Conservation (phyloP, 2,329 filamentous ascomycete genomes). For the Neofusicoccum sp. region DNA sequence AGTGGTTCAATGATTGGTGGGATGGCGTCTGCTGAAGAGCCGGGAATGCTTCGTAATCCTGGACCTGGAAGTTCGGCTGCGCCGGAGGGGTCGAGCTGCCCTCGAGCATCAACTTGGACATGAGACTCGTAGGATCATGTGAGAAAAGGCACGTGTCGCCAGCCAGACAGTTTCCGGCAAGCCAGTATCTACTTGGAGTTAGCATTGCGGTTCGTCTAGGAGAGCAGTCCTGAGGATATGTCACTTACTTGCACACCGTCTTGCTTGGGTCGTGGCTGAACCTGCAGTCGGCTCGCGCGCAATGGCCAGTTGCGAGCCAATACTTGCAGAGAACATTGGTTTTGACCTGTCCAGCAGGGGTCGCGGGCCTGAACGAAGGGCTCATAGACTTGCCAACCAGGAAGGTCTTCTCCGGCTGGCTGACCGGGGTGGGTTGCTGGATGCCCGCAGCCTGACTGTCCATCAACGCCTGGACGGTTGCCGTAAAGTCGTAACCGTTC, state of each 20-base stretch:
- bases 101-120: conserved; percentile 76
- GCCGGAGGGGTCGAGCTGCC: conserved; percentile 64
- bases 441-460: conserved; percentile 56
- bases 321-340: conserved; percentile 95
- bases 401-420: conserved; percentile 61
- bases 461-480: conserved; percentile 87
- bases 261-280: conserved; percentile 96
- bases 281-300: conserved; percentile 89
- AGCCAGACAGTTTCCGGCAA: conserved; percentile 91
- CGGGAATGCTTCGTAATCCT: conserved; percentile 84
- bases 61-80: conserved; percentile 70
- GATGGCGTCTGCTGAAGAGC: conserved; percentile 57
- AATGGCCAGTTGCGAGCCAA: conserved; percentile 92
- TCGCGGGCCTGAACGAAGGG: conserved; percentile 67
- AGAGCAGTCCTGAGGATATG: background rate
- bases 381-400: conserved; percentile 89
- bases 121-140: conserved; percentile 84
- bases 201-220: background rate
- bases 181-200: conserved; percentile 71
- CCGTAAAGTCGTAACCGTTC: conserved; percentile 90
- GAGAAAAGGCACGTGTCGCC: conserved; percentile 95
- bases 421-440: conserved; percentile 46
- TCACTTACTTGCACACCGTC: conserved; percentile 92
- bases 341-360: conserved; percentile 73
- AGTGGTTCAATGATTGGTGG: conserved; percentile 40